A percentile compares a stretch with the other conserved stretches of the same genome.
These are phyloP conservation scores for Gymnopus androsaceus DNA, from an alignment of 1,284 basidiomycete species.

Conservation along the genomic window DNA sequence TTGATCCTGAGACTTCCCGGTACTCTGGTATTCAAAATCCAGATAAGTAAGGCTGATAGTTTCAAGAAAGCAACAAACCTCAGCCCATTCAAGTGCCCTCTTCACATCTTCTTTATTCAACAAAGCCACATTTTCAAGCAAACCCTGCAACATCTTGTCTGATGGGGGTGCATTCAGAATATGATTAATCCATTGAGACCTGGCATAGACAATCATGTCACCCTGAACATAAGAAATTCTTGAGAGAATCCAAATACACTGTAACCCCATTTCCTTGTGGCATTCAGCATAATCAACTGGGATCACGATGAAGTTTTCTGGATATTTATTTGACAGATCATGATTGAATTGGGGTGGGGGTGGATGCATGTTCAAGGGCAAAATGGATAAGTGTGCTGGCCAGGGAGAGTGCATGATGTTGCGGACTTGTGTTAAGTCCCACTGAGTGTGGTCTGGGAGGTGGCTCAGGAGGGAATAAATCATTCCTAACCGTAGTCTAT, in stretches of 20 bases:
- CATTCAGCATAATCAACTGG: not conserved
- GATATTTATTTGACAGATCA: too few species aligned
- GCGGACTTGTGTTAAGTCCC: not conserved
- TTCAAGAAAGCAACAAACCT: too few species aligned
- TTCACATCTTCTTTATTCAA: not conserved
- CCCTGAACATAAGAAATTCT: not conserved
- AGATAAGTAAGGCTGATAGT: too few species aligned
- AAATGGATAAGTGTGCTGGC: not conserved
- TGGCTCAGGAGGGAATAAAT: not conserved
- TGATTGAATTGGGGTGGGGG: not conserved
- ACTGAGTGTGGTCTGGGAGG: too few species aligned
- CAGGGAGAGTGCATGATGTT: not conserved
- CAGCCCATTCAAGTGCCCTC: not conserved
- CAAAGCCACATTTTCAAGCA: not conserved
- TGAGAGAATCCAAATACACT: not conserved
- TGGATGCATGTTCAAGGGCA: not conserved
- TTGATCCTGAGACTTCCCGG: too few species aligned
- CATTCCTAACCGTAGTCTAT: not conserved
- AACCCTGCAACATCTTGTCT: not conserved
- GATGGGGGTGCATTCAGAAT: not conserved
- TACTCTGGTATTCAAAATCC: too few species aligned
- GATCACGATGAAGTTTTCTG: not conserved
- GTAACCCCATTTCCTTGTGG: not conserved
- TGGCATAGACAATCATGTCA: not conserved
- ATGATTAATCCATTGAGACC: conserved; percentile 1